These are phyloP conservation scores for Zymoseptoria pseudotritici DNA, from an alignment of 2,329 filamentous ascomycete genomes.

Conservation along the genomic window DNA sequence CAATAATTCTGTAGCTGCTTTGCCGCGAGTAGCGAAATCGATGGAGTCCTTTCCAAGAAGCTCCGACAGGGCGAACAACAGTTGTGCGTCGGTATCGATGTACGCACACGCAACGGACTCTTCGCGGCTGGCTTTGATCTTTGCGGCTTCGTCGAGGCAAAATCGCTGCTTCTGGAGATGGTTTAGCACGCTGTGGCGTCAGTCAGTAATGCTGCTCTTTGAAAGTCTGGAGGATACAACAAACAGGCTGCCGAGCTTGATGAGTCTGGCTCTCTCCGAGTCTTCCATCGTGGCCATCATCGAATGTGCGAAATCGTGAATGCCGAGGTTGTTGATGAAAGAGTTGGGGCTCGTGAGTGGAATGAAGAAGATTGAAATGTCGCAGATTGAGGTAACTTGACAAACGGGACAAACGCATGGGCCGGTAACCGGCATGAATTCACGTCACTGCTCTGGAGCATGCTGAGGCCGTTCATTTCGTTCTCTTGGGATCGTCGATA, in stretches of 20 bases:
- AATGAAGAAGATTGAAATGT: not conserved
- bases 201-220: not conserved
- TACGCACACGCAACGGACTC: not conserved
- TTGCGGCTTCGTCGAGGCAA: not conserved
- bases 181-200: not conserved
- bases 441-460: not conserved
- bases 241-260: not conserved
- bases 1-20: not conserved
- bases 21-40: not conserved
- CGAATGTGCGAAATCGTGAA: not conserved
- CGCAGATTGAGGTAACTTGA: not conserved
- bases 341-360: not conserved
- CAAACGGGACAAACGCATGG: not conserved
- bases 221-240: not conserved
- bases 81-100: not conserved
- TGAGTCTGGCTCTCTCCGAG: not conserved
- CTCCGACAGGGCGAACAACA: not conserved
- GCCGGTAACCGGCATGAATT: not conserved
- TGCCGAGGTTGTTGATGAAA: not conserved
- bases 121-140: not conserved
- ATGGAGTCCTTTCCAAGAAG: not conserved
- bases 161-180: not conserved
- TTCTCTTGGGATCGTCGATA: not conserved
- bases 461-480: not conserved
- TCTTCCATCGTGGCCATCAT: not conserved